Percentiles rank a stretch among this genome's conserved stretches.
These are phyloP conservation scores for Trypanosoma theileri DNA, from an alignment of 208 protist genomes.

Conservation along the genomic window DNA sequence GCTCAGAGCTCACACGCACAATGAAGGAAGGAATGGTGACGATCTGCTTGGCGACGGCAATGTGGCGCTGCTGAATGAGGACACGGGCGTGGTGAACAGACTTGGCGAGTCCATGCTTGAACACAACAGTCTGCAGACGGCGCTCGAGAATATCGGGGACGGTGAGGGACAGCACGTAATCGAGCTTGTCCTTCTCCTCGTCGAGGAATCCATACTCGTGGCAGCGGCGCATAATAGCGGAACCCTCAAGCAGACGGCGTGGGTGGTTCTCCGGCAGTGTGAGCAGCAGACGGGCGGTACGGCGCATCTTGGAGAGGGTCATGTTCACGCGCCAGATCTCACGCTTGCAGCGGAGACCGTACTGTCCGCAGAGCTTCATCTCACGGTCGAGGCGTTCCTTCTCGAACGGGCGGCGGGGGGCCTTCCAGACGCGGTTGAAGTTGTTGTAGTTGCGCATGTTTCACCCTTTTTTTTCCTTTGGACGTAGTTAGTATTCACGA, in stretches of 20 bases:
- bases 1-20: conserved; percentile 98
- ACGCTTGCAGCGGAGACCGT: conserved; percentile 99
- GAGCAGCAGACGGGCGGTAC: conserved; percentile 98
- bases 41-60: conserved; percentile 99
- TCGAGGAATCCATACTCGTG: conserved; percentile 98
- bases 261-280: conserved; percentile 99
- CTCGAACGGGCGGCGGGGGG: conserved; percentile 99
- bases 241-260: conserved; percentile 97
- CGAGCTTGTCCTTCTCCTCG: conserved; percentile 98
- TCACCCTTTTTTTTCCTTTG: conserved; percentile 13
- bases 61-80: conserved; percentile 99
- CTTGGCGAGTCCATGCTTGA: conserved; percentile 98
- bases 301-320: conserved; percentile 99
- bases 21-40: conserved; percentile 99
- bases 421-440: conserved; percentile 96
- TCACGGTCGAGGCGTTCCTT: conserved; percentile 99
- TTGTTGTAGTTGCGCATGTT: conserved; percentile 95
- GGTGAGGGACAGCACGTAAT: conserved; percentile 99
- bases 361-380: conserved; percentile 99
- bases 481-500: no score
- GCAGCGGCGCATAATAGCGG: conserved; percentile 98
- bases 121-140: conserved; percentile 99
- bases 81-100: conserved; percentile 99
- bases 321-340: conserved; percentile 99
- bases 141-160: conserved; percentile 99